These are phyloP conservation scores for Bruguiera hainesii DNA, from an alignment of 441 rosid genomes.

Conservation along the genomic window DNA sequence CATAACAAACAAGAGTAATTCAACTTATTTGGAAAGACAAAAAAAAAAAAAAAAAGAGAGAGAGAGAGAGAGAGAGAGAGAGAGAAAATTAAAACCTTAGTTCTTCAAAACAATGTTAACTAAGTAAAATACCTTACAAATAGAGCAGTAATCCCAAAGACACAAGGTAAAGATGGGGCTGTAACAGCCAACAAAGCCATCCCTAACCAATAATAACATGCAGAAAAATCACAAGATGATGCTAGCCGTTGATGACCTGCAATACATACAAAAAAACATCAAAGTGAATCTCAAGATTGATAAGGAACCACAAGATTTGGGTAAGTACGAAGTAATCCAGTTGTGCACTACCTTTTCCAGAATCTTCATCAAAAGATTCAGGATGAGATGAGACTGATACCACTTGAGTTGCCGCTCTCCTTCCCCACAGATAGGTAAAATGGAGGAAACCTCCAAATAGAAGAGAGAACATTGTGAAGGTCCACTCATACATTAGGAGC, in stretches of 20 bases:
- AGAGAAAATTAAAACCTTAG: background rate
- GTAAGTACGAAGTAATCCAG: slow-evolving; percentile 2
- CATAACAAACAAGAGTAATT: background rate
- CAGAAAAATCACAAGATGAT: slow-evolving; percentile 44
- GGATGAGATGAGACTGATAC: slow-evolving; percentile 40
- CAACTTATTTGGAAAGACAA: background rate
- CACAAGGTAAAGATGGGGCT: slow-evolving; percentile 69
- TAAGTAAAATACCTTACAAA: slow-evolving; percentile 57
- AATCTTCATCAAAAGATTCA: slow-evolving; percentile 55
- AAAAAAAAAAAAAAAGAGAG: background rate
- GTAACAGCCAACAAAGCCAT: slow-evolving; percentile 68
- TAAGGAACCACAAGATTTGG: background rate
- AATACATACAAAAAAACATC: slow-evolving; percentile 11
- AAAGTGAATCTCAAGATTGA: background rate
- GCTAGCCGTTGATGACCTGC: slow-evolving; percentile 75
- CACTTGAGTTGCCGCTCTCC: slow-evolving; percentile 43
- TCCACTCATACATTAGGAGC: slow-evolving; percentile 85
- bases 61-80: too few species aligned
- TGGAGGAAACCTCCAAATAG: slow-evolving; percentile 76
- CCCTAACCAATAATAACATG: slow-evolving; percentile 70
- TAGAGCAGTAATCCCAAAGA: slow-evolving; percentile 82
- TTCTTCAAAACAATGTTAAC: background rate
- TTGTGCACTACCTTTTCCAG: slow-evolving; percentile 61
- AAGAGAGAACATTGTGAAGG: slow-evolving; percentile 65
- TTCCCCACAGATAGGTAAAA: slow-evolving; percentile 62